Base-by-base conservation (phyloP, 192 early-diverging fungal species). In the Linnemannia schmuckeri region DNA sequence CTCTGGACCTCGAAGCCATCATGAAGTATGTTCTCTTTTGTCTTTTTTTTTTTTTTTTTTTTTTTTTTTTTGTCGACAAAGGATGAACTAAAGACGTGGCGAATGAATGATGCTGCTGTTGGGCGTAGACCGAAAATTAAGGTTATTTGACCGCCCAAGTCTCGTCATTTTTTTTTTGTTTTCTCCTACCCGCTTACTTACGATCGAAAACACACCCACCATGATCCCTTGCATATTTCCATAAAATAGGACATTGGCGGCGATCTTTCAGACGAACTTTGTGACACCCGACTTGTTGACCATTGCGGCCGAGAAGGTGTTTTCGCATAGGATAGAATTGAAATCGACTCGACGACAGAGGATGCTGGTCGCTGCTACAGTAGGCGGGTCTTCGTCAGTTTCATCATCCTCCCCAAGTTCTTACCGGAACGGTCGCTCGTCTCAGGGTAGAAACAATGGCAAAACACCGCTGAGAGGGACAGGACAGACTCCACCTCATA, bases 231-330 rank as follows among this genome's bases (percentile, higher is more conserved):
- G 7, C 44, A 38, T 70, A 10, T 44, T 71, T 40, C 66, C 44
- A 49, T 37, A 40, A 24, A 30, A 10, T 66, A 90, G 90, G 68
- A 87, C 90, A 0, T 47, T 93, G n/a, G 90, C 92, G 4, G 89
- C 88, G 22, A 55, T 93, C 49, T 93, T 92, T 75, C 87, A 89
- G 77, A 81, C 82, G 8, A 88, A 88, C 6, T 93, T 87, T 52
- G 87, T 91, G 55, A 93, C 92, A 6, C 92, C 92, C 0, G 92
- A 93, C 22, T 76, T 93, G 30, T 74, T 93, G 4, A 75, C 86
- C 5, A 90, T 92, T 66, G 91, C 92, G 4, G 90, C 89, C 10
- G 92, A 93, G 76, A 93, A 93, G 75, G 89, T 93, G 22, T 90
- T 93, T 85, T 84, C 89, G 0, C 92, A 93, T 77, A 82, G 92